Evolutionary conservation across 73 alveolate species (phyloP).

Genomic region (Paramecium biaurelia): DNA sequence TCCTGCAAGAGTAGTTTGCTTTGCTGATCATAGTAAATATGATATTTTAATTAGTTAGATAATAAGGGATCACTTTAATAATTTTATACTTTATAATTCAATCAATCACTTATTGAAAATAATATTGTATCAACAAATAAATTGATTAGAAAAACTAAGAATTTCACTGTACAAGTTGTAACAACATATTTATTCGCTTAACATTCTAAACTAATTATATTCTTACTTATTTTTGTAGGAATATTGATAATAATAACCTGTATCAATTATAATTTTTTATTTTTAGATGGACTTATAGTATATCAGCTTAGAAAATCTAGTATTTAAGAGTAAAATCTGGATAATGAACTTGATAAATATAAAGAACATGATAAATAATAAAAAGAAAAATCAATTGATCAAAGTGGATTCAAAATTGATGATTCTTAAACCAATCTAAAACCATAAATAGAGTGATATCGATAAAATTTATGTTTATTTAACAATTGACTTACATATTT

Average conservation of each 20-base stretch:
- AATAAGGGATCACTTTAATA: neutral
- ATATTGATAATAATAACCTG: neutral
- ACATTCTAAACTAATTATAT: neutral
- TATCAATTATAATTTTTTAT: neutral
- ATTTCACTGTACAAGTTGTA: slow-evolving; percentile 9
- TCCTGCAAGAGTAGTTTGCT: neutral
- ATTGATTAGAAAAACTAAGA: neutral
- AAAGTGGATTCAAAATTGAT: neutral
- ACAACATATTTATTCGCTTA: neutral
- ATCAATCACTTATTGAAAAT: neutral
- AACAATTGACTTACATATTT: too few relatives aligned
- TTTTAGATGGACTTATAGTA: neutral
- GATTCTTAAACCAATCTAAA: neutral
- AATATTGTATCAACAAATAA: neutral
- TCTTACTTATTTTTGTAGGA: neutral
- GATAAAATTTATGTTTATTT: too few relatives aligned
- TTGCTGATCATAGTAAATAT: neutral
- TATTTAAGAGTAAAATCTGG: neutral
- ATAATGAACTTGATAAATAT: neutral
- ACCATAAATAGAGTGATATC: too few relatives aligned
- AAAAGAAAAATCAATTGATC: neutral
- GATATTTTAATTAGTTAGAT: neutral
- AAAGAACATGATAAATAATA: neutral
- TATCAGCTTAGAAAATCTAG: neutral
- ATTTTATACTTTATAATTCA: neutral